phyloP scores from a whole-genome alignment of 1,284 basidiomycete genomes.

The Marasmius fiardii region DNA sequence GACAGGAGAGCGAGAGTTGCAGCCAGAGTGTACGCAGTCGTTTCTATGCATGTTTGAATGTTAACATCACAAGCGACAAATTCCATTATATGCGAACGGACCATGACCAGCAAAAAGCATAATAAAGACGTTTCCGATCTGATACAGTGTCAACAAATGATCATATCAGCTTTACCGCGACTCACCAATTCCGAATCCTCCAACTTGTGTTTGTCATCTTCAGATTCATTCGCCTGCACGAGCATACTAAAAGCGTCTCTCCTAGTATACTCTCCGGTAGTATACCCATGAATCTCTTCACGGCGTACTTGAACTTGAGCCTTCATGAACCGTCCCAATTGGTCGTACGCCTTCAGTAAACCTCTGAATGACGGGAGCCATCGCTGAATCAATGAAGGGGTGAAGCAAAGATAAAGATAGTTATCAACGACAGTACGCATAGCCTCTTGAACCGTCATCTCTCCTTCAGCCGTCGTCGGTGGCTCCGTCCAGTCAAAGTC shows the following conservation, averaged over 20 bases:
- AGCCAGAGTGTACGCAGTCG: slow-evolving; percentile 15
- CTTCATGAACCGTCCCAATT: slow-evolving; percentile 12
- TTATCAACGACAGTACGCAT: slow-evolving; percentile 8
- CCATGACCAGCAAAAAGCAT: slow-evolving; percentile 21
- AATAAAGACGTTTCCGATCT: slow-evolving; percentile 20
- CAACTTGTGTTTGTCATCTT: slow-evolving; percentile 14
- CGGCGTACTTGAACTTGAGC: slow-evolving; percentile 9
- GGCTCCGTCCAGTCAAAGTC: slow-evolving; percentile 11
- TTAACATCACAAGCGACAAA: no score
- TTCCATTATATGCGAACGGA: no score
- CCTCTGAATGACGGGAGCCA: slow-evolving; percentile 14
- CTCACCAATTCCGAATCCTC: slow-evolving; percentile 15
- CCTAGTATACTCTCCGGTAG: not conserved
- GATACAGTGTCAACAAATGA: not conserved
- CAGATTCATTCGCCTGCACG: slow-evolving; percentile 16
- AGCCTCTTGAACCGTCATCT: slow-evolving; percentile 10
- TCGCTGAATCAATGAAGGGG: slow-evolving; percentile 5
- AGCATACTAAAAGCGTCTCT: slow-evolving; percentile 15
- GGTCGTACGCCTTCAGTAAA: slow-evolving; percentile 13
- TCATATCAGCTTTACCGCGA: not conserved
- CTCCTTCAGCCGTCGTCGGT: slow-evolving; percentile 1
- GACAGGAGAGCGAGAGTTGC: slow-evolving; percentile 18
- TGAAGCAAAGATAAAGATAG: slow-evolving; percentile 8
- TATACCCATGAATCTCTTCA: slow-evolving; percentile 1
- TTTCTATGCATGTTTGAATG: no score